Base-by-base conservation (phyloP, 352 stramenopile species). In the Albugo candida region DNA sequence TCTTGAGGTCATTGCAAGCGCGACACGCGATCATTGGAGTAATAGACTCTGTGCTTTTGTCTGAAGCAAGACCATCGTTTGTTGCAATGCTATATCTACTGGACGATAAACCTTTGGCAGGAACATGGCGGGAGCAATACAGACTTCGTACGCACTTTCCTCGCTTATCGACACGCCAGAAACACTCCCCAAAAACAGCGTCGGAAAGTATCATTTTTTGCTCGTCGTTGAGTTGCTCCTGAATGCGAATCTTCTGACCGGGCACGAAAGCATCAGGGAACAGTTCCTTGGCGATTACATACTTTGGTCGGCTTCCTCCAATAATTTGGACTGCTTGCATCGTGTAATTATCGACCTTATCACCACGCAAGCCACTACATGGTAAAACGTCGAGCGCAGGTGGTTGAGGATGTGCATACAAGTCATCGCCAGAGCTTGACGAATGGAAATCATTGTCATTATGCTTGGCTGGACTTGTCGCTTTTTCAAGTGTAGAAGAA, bases 111-210 rank as follows among this genome's bases (percentile, higher is more conserved):
- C 24, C 24, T 31, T 31, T 31, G 3, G 8, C 24, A 31, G 24
- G 24, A 2, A 79, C 63, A 21, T 65, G 60, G 1, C 76, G 63
- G 16, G 64, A 61, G 47, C 76, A 88, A 13, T 70, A 63, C 37
- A 83, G 52, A 59, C 76, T 88, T 41, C 76, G 73, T 5, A 88
- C 67, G 36, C 73, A 88, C 37, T 64, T 66, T 13, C 70, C 72
- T 38, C 63, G 51, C 40, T 83, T 85, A 52, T 88, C 76, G 4
- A 88, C 68, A 16, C 76, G 70, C 76, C 76, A 88, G 8, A 84
- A 49, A 37, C 73, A 85, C 47, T 88, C 76, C 35, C 69, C 79
- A 45, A 81, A 85, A 3, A 85, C 67, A 0, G 73, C 73, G 46
- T 85, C 73, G 27, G 81, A 61, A 3, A 88, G 55, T 20, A 83